These are phyloP conservation scores for Xylaria flabelliformis DNA, from an alignment of 495 filamentous ascomycete genomes.

Conservation along the genomic window DNA sequence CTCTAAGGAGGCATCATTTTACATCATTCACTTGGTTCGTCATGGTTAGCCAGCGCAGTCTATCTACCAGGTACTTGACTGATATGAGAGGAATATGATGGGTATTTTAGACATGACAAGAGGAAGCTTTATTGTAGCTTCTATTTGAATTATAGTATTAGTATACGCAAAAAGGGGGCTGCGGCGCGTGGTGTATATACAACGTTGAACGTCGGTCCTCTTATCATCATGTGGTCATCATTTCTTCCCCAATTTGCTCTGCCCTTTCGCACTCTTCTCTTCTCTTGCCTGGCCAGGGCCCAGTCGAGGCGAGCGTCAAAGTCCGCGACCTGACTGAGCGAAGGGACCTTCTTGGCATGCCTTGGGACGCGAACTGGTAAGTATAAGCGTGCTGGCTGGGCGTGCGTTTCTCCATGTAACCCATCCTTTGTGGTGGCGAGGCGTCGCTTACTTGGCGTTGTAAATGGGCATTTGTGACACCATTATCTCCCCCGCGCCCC, in stretches of 20 bases:
- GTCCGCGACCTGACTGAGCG: not conserved
- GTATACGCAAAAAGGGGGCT: conserved; percentile 24
- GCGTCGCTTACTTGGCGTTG: not conserved
- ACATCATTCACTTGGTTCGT: not conserved
- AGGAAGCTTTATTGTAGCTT: conserved; percentile 17
- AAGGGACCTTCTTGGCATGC: not conserved
- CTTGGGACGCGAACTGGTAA: not conserved
- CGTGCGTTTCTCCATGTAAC: not conserved
- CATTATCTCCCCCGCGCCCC: not conserved
- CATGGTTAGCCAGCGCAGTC: not conserved
- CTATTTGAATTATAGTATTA: conserved; percentile 27
- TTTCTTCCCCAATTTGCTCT: not conserved
- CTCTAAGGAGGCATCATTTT: not conserved
- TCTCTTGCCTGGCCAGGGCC: not conserved
- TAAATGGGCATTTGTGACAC: not conserved
- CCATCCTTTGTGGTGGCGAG: not conserved
- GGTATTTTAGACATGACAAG: not conserved
- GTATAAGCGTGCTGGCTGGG: not conserved
- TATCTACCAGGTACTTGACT: not conserved
- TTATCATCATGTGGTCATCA: not conserved
- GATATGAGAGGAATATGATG: not conserved
- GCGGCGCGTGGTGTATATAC: conserved; percentile 20
- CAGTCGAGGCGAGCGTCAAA: not conserved
- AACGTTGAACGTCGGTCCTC: not conserved
- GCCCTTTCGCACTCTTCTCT: not conserved